Evolutionary conservation across 768 basidiomycete genomes (phyloP), one percentile per base, ranked within the genome.

Genomic region (Boletus sensibilis): DNA sequence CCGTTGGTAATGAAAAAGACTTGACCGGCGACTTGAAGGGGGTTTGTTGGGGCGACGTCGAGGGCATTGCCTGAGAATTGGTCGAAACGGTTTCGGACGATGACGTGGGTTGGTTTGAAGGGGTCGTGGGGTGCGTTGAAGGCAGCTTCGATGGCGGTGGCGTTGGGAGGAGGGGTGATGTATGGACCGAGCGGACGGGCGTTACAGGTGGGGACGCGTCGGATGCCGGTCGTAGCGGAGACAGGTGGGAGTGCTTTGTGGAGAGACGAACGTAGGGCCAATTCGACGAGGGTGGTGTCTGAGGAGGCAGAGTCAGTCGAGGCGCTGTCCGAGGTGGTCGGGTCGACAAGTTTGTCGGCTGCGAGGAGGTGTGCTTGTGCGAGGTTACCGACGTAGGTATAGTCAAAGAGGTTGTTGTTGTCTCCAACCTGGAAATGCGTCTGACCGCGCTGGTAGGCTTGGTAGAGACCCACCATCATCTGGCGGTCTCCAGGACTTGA

Each of bases 1-100:
- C 94, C 94, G 67, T 98, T 98, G 54, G 94, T 95, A 74, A 99
- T 91, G 80, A 94, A 96, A 78, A 94, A 99, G 4, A 75, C 91
- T 70, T 98, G 91, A 0, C 96, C 96, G 5, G 93, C 94, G 51
- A 98, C 91, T 61, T 87, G 81, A 10, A 94, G 78, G 9, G 86
- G 84, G 49, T 81, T 80, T 0, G 70, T 70, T 7, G 79, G 75
- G 27, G 80, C 74, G 43, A 80, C 76, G 31, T 76, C 79, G 52
- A 92, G 74, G 14, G 80, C 78, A 29, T 73, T 68, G 11, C 84
- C 82, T 3, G 86, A 82, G 53, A 94, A 81, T 55, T 85, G 86
- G 72, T 98, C 94, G 72, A 91, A 95, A 18, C 86, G 85, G 38
- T 86, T 89, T 21, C 93, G 85, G 39, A 86, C 71, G 46, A 90